Percentiles rank a stretch among this genome's conserved stretches.
Conservation (phyloP, 1,139 yeast species). For the Pichia sp. region DNA sequence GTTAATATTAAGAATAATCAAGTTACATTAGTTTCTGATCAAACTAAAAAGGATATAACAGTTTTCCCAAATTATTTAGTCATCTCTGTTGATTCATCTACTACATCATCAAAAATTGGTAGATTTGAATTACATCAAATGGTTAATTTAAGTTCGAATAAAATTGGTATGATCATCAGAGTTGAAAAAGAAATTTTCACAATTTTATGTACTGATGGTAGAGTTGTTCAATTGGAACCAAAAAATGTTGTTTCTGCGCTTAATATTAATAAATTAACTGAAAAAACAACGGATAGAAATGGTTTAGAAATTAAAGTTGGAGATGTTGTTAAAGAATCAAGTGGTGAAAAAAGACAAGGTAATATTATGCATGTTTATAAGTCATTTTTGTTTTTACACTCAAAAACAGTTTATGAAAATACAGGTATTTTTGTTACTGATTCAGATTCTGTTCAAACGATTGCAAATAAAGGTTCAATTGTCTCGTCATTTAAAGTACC, state of each 20-base stretch:
- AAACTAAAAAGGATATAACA: slow-evolving; percentile 78
- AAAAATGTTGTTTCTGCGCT: slow-evolving; percentile 76
- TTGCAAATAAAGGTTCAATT: slow-evolving; percentile 70
- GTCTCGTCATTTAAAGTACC: slow-evolving; percentile 48
- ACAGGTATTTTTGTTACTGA: slow-evolving; percentile 86
- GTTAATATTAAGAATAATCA: slow-evolving; percentile 76
- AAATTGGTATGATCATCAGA: slow-evolving; percentile 83
- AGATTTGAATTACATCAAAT: slow-evolving; percentile 83
- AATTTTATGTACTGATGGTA: slow-evolving; percentile 80
- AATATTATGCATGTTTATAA: slow-evolving; percentile 80
- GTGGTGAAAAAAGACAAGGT: slow-evolving; percentile 83
- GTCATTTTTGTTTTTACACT: slow-evolving; percentile 68
- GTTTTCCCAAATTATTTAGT: slow-evolving; percentile 87
- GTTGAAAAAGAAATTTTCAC: slow-evolving; percentile 84
- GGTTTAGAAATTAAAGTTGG: slow-evolving; percentile 86
- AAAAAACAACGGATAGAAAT: slow-evolving; percentile 78
- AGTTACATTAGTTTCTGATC: slow-evolving; percentile 84
- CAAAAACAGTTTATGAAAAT: slow-evolving; percentile 74
- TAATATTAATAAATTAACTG: slow-evolving; percentile 55
- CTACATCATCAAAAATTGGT: slow-evolving; percentile 53
- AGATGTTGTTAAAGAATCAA: slow-evolving; percentile 79
- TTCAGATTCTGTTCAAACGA: slow-evolving; percentile 70
- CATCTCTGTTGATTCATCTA: slow-evolving; percentile 67
- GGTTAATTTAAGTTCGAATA: slow-evolving; percentile 79
- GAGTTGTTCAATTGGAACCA: slow-evolving; percentile 64